Evolutionary conservation across 371 early-diverging fungal genomes (phyloP), one percentile per base, ranked within the genome.

Genomic region (Mucor indicus): DNA sequence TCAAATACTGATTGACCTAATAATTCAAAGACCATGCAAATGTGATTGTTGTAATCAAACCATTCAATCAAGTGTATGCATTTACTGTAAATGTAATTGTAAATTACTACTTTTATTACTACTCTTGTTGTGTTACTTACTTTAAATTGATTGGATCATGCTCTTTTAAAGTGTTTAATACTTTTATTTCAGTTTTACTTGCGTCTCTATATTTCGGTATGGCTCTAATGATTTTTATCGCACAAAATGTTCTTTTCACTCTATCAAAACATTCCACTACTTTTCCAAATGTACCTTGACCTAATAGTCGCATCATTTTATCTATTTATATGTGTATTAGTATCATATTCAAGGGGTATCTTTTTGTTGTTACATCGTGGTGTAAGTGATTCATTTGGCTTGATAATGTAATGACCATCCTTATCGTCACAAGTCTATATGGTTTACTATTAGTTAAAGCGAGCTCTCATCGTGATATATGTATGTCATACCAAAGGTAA

Each of bases 261-360:
- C 77, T 64, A 60, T 96, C 97, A 42, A 67, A 84, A 51, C 92
- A 93, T 60, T 93, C 86, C 20, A 92, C 89, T 11, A 98, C 98
- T 62, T 92, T 93, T 46, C 98, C 98, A 79, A 95, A 98, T 0
- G 98, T 98, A 12, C 98, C 98, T 72, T 96, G 96, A 2, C 98
- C 98, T 6, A 98, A 68, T 31, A 91, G 62, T 11, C 81, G 66
- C 55, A 89, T 70, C 52, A 96, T 91, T 64, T 84, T 80, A 69
- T 90, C 90, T 90, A 59, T 23, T 30, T 20, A 2, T 33, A 10
- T 20, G 35, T 33, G 6, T 9, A 4, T 9, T 13, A 9, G 4
- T 10, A 17, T 39, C 15, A 38, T 20, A 2, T 25, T 37, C 11
- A 16, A 41, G 11, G 20, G 4, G 15, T 33, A n/a, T 33, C 6